Percentiles rank a stretch among this genome's conserved stretches.
phyloP scores from a whole-genome alignment of 768 basidiomycete genomes.

The Panus rudis region DNA sequence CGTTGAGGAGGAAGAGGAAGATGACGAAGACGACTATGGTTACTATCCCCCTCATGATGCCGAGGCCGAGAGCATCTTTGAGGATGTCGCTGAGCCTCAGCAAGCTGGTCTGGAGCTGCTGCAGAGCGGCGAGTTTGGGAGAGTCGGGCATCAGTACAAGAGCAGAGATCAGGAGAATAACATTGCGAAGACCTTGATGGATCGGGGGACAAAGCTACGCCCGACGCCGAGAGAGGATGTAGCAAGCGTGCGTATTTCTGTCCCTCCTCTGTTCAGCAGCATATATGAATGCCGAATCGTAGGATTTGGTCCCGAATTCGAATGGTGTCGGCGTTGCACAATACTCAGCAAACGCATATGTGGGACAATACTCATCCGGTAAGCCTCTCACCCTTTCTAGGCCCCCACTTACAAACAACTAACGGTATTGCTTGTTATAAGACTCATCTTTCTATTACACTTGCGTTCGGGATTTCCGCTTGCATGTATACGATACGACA shows the following conservation, averaged over 20 bases:
- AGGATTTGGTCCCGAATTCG: constrained; percentile 75
- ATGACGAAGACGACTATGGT: constrained; percentile 23
- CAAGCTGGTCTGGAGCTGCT: constrained; percentile 57
- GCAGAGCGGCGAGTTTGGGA: constrained; percentile 75
- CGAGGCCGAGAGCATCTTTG: constrained; percentile 11
- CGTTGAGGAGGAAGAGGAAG: neutral
- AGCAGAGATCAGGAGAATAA: constrained; percentile 37
- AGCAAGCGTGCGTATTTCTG: constrained; percentile 38
- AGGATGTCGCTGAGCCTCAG: constrained; percentile 51
- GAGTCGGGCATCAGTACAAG: constrained; percentile 44
- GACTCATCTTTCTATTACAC: constrained; percentile 93
- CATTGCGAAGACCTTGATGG: constrained; percentile 41
- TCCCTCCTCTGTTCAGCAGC: neutral
- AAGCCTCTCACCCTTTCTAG: constrained; percentile 5
- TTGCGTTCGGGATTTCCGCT: constrained; percentile 82
- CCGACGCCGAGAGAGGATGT: constrained; percentile 44
- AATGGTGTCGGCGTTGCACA: constrained; percentile 74
- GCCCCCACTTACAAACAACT: constrained; percentile 5
- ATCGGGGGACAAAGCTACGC: constrained; percentile 24
- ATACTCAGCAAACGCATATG: constrained; percentile 71
- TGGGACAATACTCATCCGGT: constrained; percentile 80
- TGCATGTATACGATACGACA: constrained; percentile 83
- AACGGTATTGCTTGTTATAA: constrained; percentile 19
- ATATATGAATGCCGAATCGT: neutral
- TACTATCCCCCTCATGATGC: constrained; percentile 12